Percentiles rank a stretch among this genome's conserved stretches.
Evolutionary conservation across 148 eudicot species (phyloP).

Genomic region (Fagopyrum esculentum): DNA sequence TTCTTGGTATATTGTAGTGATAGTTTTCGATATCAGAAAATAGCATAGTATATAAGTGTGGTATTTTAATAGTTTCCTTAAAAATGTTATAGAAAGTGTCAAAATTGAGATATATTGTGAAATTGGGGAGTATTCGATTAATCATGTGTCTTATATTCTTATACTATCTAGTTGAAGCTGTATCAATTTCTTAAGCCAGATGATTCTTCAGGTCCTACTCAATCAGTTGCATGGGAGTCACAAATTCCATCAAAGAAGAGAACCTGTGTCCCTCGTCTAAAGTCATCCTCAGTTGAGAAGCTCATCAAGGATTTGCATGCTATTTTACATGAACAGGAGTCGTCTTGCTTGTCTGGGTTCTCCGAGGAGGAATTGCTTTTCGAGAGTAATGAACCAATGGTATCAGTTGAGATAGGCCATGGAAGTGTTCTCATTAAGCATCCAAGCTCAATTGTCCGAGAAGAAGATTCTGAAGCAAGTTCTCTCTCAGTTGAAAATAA

Average conservation of each 20-base stretch:
- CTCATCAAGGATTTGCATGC: slow-evolving; percentile 78
- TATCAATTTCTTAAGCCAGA: not conserved
- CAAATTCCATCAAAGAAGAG: slow-evolving; percentile 84
- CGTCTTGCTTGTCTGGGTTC: slow-evolving; percentile 61
- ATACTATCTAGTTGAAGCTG: not conserved
- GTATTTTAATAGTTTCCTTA: too few relatives aligned
- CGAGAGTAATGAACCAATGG: slow-evolving; percentile 85
- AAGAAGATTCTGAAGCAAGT: slow-evolving; percentile 98
- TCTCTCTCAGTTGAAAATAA: slow-evolving; percentile 80
- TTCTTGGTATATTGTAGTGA: too few relatives aligned
- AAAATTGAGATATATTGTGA: too few relatives aligned
- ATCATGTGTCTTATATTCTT: not conserved
- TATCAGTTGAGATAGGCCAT: slow-evolving; percentile 97
- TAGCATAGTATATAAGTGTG: too few relatives aligned
- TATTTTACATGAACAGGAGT: slow-evolving; percentile 61
- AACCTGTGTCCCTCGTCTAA: slow-evolving; percentile 62
- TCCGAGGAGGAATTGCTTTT: slow-evolving; percentile 90
- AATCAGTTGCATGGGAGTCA: slow-evolving; percentile 72
- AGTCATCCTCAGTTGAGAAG: slow-evolving; percentile 83
- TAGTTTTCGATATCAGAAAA: too few relatives aligned
- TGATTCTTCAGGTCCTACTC: slow-evolving; percentile 66
- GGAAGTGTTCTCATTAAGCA: slow-evolving; percentile 96
- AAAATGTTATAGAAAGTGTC: too few relatives aligned
- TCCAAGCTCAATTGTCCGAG: slow-evolving; percentile 65
- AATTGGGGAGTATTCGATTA: not conserved